Percentiles rank a stretch among this genome's conserved stretches.
phyloP scores from a whole-genome alignment of 2,329 filamentous ascomycete genomes.

The Blumeria hordei region DNA sequence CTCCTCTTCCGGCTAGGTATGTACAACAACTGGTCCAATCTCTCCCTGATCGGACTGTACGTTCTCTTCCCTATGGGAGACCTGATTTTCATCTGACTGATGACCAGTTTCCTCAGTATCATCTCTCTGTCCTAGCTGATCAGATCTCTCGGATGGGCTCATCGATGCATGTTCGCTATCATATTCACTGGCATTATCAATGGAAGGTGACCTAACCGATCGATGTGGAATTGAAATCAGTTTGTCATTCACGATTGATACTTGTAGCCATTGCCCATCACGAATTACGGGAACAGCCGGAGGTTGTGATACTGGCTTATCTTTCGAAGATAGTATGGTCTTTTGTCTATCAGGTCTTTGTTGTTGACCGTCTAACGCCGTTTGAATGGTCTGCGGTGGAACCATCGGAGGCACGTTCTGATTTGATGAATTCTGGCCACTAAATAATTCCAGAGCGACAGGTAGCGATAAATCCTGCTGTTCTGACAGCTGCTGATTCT shows the following conservation, averaged over 20 bases:
- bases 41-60: neutral
- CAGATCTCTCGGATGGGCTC: neutral
- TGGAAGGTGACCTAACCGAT: neutral
- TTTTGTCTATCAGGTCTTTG: neutral
- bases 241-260: neutral
- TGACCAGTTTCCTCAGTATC: neutral
- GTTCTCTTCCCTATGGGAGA: neutral
- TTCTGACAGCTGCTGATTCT: too few relatives aligned
- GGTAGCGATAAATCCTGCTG: neutral
- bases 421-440: neutral
- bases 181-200: neutral
- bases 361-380: neutral
- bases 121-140: neutral
- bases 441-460: neutral
- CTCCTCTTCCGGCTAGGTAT: neutral
- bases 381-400: neutral
- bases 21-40: neutral
- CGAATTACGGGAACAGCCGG: neutral
- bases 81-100: too few relatives aligned
- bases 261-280: neutral
- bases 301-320: neutral
- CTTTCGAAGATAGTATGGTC: neutral
- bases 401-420: neutral
- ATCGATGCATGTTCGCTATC: neutral
- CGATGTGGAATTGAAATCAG: neutral